phyloP scores from a whole-genome alignment of 345 rosid genomes.

The Acer yangbiense region DNA sequence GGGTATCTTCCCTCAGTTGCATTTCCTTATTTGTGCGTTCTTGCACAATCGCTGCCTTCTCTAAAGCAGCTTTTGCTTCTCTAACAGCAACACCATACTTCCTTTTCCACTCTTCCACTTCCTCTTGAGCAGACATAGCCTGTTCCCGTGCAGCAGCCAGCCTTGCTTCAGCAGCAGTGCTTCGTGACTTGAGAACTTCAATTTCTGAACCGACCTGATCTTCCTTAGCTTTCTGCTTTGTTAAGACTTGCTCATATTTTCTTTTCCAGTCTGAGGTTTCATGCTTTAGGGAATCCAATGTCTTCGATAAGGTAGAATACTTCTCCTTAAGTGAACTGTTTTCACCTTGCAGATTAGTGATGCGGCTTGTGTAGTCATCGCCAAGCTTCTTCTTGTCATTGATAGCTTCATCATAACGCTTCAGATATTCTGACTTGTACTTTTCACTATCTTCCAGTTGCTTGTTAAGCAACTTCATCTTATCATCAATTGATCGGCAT shows the following conservation, averaged over 20 bases:
- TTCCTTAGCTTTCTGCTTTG: slow-evolving; percentile 76
- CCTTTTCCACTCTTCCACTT: slow-evolving; percentile 92
- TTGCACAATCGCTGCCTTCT: slow-evolving; percentile 88
- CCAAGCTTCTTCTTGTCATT: slow-evolving; percentile 88
- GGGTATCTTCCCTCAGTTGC: slow-evolving; percentile 83
- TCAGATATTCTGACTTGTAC: slow-evolving; percentile 78
- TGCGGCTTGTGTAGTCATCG: slow-evolving; percentile 73
- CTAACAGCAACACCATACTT: slow-evolving; percentile 84
- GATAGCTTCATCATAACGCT: slow-evolving; percentile 93
- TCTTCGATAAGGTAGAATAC: slow-evolving; percentile 68
- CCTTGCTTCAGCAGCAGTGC: slow-evolving; percentile 94
- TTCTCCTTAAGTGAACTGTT: slow-evolving; percentile 81
- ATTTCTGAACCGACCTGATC: slow-evolving; percentile 77
- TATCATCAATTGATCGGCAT: slow-evolving; percentile 87
- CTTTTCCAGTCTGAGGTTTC: slow-evolving; percentile 77
- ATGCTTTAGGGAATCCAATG: slow-evolving; percentile 72
- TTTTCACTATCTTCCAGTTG: slow-evolving; percentile 90
- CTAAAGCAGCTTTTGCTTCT: slow-evolving; percentile 88
- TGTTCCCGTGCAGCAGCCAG: slow-evolving; percentile 95
- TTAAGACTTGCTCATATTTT: slow-evolving; percentile 65
- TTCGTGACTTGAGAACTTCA: slow-evolving; percentile 74
- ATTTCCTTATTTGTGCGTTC: slow-evolving; percentile 77
- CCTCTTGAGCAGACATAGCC: slow-evolving; percentile 84
- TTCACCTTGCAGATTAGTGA: slow-evolving; percentile 74
- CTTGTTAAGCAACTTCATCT: slow-evolving; percentile 66